Percentiles rank a stretch among this genome's conserved stretches.
Conservation (phyloP, 257 asterid genomes). For the Fraxinus pennsylvanica region DNA sequence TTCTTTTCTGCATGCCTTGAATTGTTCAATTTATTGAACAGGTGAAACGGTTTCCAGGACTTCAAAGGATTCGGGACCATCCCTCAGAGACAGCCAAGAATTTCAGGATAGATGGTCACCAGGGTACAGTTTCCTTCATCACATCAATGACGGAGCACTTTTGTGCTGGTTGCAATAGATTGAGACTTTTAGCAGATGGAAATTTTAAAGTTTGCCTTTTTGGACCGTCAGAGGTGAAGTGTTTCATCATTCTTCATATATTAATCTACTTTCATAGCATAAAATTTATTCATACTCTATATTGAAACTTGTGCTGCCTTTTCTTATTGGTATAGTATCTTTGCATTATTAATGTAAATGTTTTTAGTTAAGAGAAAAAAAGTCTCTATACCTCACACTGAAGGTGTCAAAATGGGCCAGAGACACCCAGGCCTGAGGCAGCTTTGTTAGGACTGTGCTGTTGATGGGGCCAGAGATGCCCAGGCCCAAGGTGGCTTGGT, state of each 20-base stretch:
- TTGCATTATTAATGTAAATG: not conserved
- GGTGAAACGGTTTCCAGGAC: constrained; percentile 70
- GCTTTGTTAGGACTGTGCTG: not conserved
- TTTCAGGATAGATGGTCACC: constrained; percentile 78
- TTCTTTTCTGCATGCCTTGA: constrained; percentile 30
- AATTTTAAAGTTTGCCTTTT: constrained; percentile 98
- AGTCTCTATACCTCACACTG: not conserved
- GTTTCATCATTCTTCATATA: not conserved
- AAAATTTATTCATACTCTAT: not conserved
- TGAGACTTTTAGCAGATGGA: constrained; percentile 94
- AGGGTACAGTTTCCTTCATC: constrained; percentile 89
- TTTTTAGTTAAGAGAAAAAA: not conserved
- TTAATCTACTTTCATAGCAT: not conserved
- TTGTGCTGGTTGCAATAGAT: constrained; percentile 94
- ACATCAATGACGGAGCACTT: constrained; percentile 98
- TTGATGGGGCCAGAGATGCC: not conserved
- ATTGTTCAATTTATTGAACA: constrained; percentile 48
- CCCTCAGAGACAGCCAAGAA: constrained; percentile 96
- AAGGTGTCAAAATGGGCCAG: not conserved
- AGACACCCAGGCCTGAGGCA: not conserved
- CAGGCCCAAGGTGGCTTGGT: not conserved
- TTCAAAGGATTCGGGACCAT: constrained; percentile 74
- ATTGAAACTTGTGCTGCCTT: not conserved
- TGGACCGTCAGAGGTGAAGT: constrained; percentile 91
- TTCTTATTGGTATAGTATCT: not conserved